These are phyloP conservation scores for Penicillium verrucosum DNA, from an alignment of 2,329 filamentous ascomycete genomes.

Conservation along the genomic window DNA sequence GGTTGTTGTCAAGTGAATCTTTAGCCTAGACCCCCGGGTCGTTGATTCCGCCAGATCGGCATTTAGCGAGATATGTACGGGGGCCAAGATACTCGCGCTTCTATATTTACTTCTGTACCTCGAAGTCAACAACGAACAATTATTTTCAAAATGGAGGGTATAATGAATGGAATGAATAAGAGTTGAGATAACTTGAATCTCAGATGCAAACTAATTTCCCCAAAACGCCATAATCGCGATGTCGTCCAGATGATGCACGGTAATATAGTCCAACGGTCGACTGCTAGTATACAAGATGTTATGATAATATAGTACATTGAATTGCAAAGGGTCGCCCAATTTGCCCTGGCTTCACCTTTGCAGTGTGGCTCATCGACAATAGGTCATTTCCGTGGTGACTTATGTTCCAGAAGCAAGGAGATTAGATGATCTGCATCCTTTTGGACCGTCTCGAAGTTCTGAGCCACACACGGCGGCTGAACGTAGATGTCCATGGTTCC, in stretches of 20 bases:
- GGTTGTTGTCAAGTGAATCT: slow-evolving; percentile 18
- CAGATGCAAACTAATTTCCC: background rate
- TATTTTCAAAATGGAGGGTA: background rate
- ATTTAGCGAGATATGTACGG: slow-evolving; percentile 29
- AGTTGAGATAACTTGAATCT: background rate
- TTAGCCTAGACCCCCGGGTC: slow-evolving; percentile 9
- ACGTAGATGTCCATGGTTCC: slow-evolving; percentile 39
- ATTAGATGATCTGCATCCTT: slow-evolving; percentile 18
- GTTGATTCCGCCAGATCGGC: slow-evolving; percentile 32
- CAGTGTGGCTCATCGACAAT: background rate
- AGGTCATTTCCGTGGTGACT: background rate
- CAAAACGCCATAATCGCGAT: slow-evolving; percentile 2
- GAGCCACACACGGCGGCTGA: slow-evolving; percentile 14
- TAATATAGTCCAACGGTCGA: background rate
- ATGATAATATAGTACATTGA: slow-evolving; percentile 4
- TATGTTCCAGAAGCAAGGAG: slow-evolving; percentile 9
- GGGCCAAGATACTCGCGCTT: slow-evolving; percentile 18
- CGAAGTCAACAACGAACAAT: slow-evolving; percentile 1
- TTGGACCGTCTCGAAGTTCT: slow-evolving; percentile 23
- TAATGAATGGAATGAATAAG: background rate
- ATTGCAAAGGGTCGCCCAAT: background rate
- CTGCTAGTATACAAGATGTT: slow-evolving; percentile 10
- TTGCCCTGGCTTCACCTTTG: background rate
- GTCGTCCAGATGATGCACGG: background rate
- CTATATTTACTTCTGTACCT: slow-evolving; percentile 14